A percentile compares a stretch with the other conserved stretches of the same genome.
phyloP scores from a whole-genome alignment of 345 rosid genomes.

The Lepidium aucheri region DNA sequence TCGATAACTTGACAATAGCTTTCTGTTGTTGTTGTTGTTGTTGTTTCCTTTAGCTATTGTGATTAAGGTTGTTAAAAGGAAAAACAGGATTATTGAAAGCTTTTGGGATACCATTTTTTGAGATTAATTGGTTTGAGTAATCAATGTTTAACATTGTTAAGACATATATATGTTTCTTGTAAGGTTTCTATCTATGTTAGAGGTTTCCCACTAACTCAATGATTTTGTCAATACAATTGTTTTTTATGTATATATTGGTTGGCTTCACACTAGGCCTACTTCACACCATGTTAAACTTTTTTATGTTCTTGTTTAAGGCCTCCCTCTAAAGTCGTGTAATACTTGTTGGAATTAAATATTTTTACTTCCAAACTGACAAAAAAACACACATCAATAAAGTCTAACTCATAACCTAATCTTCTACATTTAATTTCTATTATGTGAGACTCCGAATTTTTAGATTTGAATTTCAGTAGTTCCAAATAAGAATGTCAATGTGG shows the following conservation, averaged over 20 bases:
- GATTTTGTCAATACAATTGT: neutral
- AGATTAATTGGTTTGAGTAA: neutral
- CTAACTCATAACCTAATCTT: no score
- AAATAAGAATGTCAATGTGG: no score
- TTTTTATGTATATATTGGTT: neutral
- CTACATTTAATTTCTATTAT: no score
- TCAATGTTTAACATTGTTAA: neutral
- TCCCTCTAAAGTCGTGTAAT: neutral
- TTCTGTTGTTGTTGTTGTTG: slow-evolving; percentile 17
- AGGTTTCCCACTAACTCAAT: slow-evolving; percentile 19
- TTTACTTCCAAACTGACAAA: neutral
- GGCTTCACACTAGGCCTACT: neutral
- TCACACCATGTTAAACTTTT: neutral
- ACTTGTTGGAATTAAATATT: neutral
- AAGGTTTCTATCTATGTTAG: neutral
- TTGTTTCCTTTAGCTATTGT: slow-evolving; percentile 10
- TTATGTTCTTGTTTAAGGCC: neutral
- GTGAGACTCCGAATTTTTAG: no score
- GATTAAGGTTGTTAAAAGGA: slow-evolving; percentile 4
- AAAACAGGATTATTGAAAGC: neutral
- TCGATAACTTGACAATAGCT: neutral
- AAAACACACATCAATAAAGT: neutral
- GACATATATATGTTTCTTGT: neutral
- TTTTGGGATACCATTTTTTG: slow-evolving; percentile 13
- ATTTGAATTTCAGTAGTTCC: no score